A percentile compares a stretch with the other conserved stretches of the same genome.
Evolutionary conservation across 176 grass and related monocot genomes (phyloP).

Genomic region (Dactylis glomerata): DNA sequence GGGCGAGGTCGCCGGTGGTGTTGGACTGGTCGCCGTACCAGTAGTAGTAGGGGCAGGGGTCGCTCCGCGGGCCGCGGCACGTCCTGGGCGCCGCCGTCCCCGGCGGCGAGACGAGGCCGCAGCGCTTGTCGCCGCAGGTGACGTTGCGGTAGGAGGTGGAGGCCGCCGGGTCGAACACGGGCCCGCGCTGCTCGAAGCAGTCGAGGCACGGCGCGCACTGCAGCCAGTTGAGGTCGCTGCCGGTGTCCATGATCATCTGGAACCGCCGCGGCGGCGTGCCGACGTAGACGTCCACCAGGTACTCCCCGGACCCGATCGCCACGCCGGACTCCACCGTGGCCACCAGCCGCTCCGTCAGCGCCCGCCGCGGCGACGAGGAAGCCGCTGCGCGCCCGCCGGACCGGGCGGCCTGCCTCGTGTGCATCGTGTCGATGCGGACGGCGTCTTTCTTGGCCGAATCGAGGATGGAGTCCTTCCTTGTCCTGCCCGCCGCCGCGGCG

Average conservation of each 20-base stretch:
- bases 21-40: slow-evolving; percentile 97
- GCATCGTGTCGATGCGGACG: slow-evolving; percentile 56
- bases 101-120: slow-evolving; percentile 55
- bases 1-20: slow-evolving; percentile 84
- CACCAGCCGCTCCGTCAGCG: slow-evolving; percentile 60
- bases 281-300: slow-evolving; percentile 82
- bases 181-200: slow-evolving; percentile 85
- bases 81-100: background rate
- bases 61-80: slow-evolving; percentile 11
- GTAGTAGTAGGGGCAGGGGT: slow-evolving; percentile 87
- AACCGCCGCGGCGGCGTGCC: slow-evolving; percentile 84
- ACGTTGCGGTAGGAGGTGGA: slow-evolving; percentile 79
- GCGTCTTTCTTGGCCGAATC: slow-evolving; percentile 59
- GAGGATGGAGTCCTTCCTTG: slow-evolving; percentile 33
- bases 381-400: background rate
- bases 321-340: slow-evolving; percentile 81
- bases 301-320: slow-evolving; percentile 77
- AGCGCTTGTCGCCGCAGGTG: slow-evolving; percentile 62
- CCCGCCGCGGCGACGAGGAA: slow-evolving; percentile 21
- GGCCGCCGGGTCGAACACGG: slow-evolving; percentile 59
- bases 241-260: slow-evolving; percentile 91
- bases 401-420: background rate
- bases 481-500: slow-evolving; percentile 15
- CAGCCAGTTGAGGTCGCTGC: slow-evolving; percentile 98
- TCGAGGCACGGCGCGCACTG: slow-evolving; percentile 82